Conservation (phyloP, 306 rosid genomes). For the Lathyrus aphaca region DNA sequence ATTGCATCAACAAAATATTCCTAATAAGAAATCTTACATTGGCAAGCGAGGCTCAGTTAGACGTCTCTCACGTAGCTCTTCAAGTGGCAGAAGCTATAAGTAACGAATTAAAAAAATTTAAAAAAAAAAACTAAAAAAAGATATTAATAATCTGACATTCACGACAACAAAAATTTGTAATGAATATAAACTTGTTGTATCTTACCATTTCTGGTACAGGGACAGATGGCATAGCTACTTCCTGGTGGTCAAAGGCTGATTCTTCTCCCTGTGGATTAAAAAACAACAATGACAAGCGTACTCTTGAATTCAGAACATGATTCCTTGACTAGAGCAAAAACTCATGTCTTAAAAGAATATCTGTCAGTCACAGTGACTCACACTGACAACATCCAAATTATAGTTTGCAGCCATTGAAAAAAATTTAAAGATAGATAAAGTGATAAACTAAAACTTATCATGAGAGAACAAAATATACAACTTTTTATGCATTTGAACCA, state of each 20-base stretch:
- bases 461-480: slow-evolving; percentile 31
- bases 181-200: slow-evolving; percentile 32
- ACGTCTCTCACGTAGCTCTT: slow-evolving; percentile 50
- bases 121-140: too few species aligned
- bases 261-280: slow-evolving; percentile 72
- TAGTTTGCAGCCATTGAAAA: neutral
- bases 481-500: slow-evolving; percentile 37
- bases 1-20: slow-evolving; percentile 21
- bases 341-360: slow-evolving; percentile 4
- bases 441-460: neutral
- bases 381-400: slow-evolving; percentile 24
- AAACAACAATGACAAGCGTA: slow-evolving; percentile 34
- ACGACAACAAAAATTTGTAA: slow-evolving; percentile 15
- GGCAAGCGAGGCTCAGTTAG: slow-evolving; percentile 48
- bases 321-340: slow-evolving; percentile 27
- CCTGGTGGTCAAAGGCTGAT: slow-evolving; percentile 72
- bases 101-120: neutral
- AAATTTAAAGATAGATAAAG: neutral
- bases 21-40: slow-evolving; percentile 38
- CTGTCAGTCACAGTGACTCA: neutral
- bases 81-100: slow-evolving; percentile 46
- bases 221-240: slow-evolving; percentile 66
- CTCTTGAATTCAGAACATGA: slow-evolving; percentile 22
- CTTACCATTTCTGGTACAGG: slow-evolving; percentile 77
- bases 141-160: slow-evolving; percentile 25